Evolutionary conservation across 352 stramenopile species (phyloP), one percentile per base, ranked within the genome.

Genomic region (Albugo candida): DNA sequence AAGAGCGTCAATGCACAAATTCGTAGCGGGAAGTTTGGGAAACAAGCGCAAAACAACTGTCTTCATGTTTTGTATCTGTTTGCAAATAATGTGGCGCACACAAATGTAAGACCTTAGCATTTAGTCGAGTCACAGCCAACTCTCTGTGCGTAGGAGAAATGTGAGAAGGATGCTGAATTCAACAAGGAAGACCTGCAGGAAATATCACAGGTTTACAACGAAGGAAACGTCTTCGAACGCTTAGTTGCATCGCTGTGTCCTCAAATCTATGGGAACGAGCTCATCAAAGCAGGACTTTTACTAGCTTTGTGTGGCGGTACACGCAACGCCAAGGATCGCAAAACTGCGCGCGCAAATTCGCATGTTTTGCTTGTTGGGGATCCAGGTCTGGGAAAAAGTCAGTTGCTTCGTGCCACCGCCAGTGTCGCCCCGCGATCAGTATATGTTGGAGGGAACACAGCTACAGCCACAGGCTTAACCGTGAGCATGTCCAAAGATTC

Each of bases 391-490:
- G 95, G 94, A 27, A 99, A 99, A 56, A 96, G 77, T 49, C 84
- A 95, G 58, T 41, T 98, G 79, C 77, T 98, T 11, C 67, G 88
- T 0, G 84, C 88, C 16, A 84, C 88, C 0, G 87, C 81, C 11
- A 76, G 83, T 60, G 67, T 97, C 11, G 88, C 89, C 2, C 84
- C 92, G 19, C 76, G 95, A 35, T 84, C 84, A 55, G 92, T 98
- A 2, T 98, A 97, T 63, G 87, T 98, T 27, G 94, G 93, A 55
- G 95, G 94, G 13, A 98, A 97, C 58, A 98, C 94, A 12, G 81
- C 91, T 0, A 96, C 86, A 3, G 95, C 85, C 5, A 97, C 89
- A 5, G 94, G 94, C 6, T 64, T 98, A 21, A 98, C 94, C 1
- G 95, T 98, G 12, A 96, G 89, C 0, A 76, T 98, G 62, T 83